Evolutionary conservation across 441 rosid genomes (phyloP), one percentile per base, ranked within the genome.

Genomic region (Corymbia citriodora): DNA sequence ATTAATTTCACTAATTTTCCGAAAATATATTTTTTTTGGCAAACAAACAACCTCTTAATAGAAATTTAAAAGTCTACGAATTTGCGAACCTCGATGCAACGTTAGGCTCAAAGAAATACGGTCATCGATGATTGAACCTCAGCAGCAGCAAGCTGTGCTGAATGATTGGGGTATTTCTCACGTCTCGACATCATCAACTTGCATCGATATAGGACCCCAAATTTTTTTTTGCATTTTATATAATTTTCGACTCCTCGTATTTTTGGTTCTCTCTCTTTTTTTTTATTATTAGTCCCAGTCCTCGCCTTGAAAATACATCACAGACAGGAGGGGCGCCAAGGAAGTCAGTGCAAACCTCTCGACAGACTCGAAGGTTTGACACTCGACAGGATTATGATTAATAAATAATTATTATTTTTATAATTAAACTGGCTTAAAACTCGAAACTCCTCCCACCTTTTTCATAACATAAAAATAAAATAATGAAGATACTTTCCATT

Each of bases 41-140:
- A 10, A 59, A 25, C 65, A 59, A 59, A 59, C 14, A 25, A 10
- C 65, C 2, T 5, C 21, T 9, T 2, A 8, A 16, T 16, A 31
- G 40, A 8, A 15, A 16, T 68, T 68, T 81, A 33, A 90, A 91
- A 91, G 87, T 31, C 72, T 45, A 27, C 65, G 87, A 57, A 53
- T 74, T 31, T 57, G 89, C 52, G 92, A 89, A 92, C 91, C 89
- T 91, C 92, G 82, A 92, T 89, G 90, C 87, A 87, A 88, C 88
- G 88, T 90, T 53, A 61, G 89, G 63, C n/a, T 88, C 40, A 40
- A 68, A 21, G 83, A 40, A 36, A 36, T 40, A 45, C 91, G 93
- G 91, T 59, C 72, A 10, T 89, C 92, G 61, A 92, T 90, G 92
- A 93, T 91, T 45, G 89, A 92, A 91, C 93, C 91, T 88, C 87